phyloP scores from a whole-genome alignment of 805 yeast species.

The Diddensiella caesifluorescens region DNA sequence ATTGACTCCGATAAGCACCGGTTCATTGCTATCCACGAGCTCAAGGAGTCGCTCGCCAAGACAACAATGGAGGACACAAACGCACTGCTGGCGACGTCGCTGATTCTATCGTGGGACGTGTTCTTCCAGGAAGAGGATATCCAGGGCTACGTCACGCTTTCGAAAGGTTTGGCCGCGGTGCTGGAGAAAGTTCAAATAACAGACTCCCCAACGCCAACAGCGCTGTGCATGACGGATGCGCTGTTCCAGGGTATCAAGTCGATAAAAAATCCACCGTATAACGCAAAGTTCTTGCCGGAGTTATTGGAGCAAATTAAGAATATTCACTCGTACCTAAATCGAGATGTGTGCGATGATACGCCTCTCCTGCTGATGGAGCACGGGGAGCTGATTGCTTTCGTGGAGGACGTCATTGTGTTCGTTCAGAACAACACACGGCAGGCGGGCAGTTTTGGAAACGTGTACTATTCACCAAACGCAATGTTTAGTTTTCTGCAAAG shows the following conservation, averaged over 20 bases:
- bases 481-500: conserved; percentile 23
- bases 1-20: conserved; percentile 22
- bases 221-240: conserved; percentile 27
- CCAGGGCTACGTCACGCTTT: conserved; percentile 22
- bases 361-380: conserved; percentile 15
- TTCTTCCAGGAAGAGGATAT: conserved; percentile 26
- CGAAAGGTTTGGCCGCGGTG: conserved; percentile 28
- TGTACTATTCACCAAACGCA: conserved; percentile 21
- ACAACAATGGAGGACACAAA: conserved; percentile 17
- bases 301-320: conserved; percentile 23
- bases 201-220: conserved; percentile 21
- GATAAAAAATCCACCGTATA: conserved; percentile 33
- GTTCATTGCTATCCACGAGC: conserved; percentile 22
- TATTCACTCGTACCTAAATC: conserved; percentile 16
- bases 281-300: conserved; percentile 29
- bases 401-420: conserved; percentile 14
- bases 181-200: conserved; percentile 21
- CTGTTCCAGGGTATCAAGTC: conserved; percentile 32
- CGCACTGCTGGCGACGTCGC: conserved; percentile 23
- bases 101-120: conserved; percentile 29
- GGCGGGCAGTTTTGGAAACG: conserved; percentile 10
- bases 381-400: conserved; percentile 10
- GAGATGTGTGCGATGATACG: conserved; percentile 6
- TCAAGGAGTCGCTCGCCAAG: conserved; percentile 20
- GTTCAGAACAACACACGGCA: conserved; percentile 15